Conservation (phyloP, 257 asterid genomes). For the Lavandula angustifolia region DNA sequence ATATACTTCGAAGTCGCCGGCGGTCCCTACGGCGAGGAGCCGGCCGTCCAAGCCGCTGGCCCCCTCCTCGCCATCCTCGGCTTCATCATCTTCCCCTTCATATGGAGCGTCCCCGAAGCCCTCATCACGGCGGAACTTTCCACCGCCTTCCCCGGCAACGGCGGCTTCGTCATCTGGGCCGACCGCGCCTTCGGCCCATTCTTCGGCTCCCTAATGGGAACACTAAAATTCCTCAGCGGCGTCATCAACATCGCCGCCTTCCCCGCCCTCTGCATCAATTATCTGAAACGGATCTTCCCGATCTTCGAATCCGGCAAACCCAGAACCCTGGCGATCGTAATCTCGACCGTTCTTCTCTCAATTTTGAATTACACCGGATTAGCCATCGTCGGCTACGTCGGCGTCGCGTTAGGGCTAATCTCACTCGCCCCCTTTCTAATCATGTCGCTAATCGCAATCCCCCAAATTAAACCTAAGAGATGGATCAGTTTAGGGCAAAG, state of each 20-base stretch:
- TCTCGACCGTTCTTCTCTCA: constrained; percentile 44
- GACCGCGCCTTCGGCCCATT: constrained; percentile 80
- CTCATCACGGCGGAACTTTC: constrained; percentile 89
- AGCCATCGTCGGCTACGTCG: constrained; percentile 61
- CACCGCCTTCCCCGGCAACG: constrained; percentile 81
- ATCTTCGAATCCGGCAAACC: constrained; percentile 48
- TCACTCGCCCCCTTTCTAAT: constrained; percentile 60
- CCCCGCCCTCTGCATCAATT: constrained; percentile 64
- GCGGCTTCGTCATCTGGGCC: constrained; percentile 95
- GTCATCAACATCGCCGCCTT: constrained; percentile 78
- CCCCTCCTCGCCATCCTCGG: constrained; percentile 79
- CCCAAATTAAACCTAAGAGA: constrained; percentile 59
- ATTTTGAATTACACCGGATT: constrained; percentile 65
- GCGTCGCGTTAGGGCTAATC: constrained; percentile 59
- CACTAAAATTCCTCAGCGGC: constrained; percentile 74
- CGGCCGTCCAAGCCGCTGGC: constrained; percentile 82
- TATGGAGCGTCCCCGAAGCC: constrained; percentile 85
- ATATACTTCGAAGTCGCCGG: constrained; percentile 90
- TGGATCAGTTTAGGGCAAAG: constrained; percentile 60
- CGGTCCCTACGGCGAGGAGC: constrained; percentile 92
- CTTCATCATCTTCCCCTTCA: constrained; percentile 78
- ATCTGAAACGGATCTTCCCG: constrained; percentile 58
- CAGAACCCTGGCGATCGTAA: constrained; percentile 45
- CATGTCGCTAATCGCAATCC: constrained; percentile 67
- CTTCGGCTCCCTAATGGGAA: constrained; percentile 79